Base-by-base conservation (phyloP, 192 early-diverging fungal genomes). In the Podila verticillata region DNA sequence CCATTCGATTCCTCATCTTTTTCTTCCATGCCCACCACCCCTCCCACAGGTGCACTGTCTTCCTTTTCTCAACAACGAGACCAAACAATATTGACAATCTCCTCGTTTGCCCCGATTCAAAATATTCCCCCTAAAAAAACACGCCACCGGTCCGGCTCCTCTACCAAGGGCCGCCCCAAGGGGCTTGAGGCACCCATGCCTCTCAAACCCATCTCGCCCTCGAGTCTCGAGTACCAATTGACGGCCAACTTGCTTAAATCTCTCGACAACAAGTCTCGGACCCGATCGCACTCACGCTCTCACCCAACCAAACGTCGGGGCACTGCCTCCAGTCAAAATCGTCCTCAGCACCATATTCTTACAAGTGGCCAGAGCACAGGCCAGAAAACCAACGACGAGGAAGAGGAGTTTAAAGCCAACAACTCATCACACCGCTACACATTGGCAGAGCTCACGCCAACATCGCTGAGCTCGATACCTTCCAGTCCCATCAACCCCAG, bases 141-240 rank as follows among this genome's bases (percentile, higher is more conserved):
- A 17, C 66, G 66, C 32, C 56, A 58, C 32, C 51, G 66, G 19
- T 31, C 54, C 49, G 34, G 51, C 35, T 44, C 47, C 47, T 20
- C 51, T 26, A n/a, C 28, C 36, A 19, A 66, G 28, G 54, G 28
- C 28, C 28, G 66, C 10, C 7, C 56, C 31, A 24, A 10, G 31
- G n/a, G 26, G n/a, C 39, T 36, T 12, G 20, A 28, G 3, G 69
- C 71, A 32, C 60, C 51, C 20, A 12, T 44, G 8, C 65, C 70
- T 24, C 19, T 68, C 3, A 9, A 72, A 10, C 29, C 77, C 20
- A 80, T 80, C 20, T 80, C 58, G 29, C 70, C 77, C 30, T 80
- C 77, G 12, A 80, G 77, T 61, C 66, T 80, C 19, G 77, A 80
- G 32, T 80, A 80, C 39, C 77, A 80, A 31, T 65, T 80, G 29